Percentiles rank a stretch among this genome's conserved stretches.
These are phyloP conservation scores for Escovopsis sp. DNA, from an alignment of 2,329 filamentous ascomycete species.

Conservation along the genomic window DNA sequence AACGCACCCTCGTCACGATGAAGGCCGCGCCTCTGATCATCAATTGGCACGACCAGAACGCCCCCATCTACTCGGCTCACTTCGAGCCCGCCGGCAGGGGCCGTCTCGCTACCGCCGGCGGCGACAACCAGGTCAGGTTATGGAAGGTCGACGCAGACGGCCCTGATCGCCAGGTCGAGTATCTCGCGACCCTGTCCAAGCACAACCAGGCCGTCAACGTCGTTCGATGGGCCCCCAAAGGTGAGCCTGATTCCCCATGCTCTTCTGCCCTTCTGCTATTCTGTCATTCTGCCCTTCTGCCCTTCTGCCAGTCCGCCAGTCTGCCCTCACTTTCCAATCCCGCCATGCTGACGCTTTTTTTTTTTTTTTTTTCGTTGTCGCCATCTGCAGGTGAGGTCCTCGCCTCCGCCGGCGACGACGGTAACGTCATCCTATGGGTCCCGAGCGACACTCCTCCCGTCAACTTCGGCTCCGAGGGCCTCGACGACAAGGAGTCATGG, in stretches of 20 bases:
- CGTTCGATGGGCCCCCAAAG: conserved; percentile 87
- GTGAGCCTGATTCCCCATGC: conserved; percentile 31
- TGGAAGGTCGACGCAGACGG: conserved; percentile 82
- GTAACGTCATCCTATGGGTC: conserved; percentile 93
- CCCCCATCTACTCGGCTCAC: conserved; percentile 92
- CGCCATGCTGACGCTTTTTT: conserved; percentile 4
- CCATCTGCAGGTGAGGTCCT: conserved; percentile 62
- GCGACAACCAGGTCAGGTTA: conserved; percentile 90
- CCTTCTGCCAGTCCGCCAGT: not conserved
- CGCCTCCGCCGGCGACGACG: conserved; percentile 91
- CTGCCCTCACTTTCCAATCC: too few relatives aligned
- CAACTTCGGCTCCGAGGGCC: conserved; percentile 64
- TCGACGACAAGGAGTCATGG: conserved; percentile 95
- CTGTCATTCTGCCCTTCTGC: not conserved
- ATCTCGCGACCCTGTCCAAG: conserved; percentile 79
- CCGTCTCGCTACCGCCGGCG: conserved; percentile 81
- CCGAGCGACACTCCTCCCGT: conserved; percentile 62
- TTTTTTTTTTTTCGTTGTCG: not conserved
- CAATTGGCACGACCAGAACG: conserved; percentile 96
- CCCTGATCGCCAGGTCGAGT: conserved; percentile 78
- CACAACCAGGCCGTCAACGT: conserved; percentile 98
- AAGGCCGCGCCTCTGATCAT: conserved; percentile 93
- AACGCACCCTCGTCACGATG: conserved; percentile 43
- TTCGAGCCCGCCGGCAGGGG: conserved; percentile 90
- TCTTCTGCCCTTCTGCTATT: not conserved